These are phyloP conservation scores for Aspergillus ochraceoroseus DNA, from an alignment of 2,329 filamentous ascomycete genomes.

Conservation along the genomic window DNA sequence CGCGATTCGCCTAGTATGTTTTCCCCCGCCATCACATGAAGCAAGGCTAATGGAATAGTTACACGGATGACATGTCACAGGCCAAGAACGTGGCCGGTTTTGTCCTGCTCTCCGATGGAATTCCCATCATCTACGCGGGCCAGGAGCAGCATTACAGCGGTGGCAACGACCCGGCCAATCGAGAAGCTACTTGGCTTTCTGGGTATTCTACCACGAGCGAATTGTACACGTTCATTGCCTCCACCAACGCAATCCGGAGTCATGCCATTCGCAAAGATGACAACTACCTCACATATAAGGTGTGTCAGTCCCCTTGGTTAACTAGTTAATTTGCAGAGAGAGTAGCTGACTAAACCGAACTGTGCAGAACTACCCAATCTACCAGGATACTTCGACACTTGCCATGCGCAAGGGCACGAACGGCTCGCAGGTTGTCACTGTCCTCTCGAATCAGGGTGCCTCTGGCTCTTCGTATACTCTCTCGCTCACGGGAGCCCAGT, in stretches of 20 bases:
- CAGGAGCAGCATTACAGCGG: slow-evolving; percentile 60
- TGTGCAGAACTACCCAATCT: slow-evolving; percentile 40
- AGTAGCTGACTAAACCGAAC: too few species aligned
- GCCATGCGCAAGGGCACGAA: slow-evolving; percentile 43
- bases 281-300: slow-evolving; percentile 41
- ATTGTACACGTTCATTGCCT: slow-evolving; percentile 48
- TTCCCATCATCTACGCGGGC: slow-evolving; percentile 64
- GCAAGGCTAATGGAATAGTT: slow-evolving; percentile 28
- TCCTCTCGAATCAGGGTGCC: slow-evolving; percentile 44
- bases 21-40: slow-evolving; percentile 42
- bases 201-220: slow-evolving; percentile 46
- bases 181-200: slow-evolving; percentile 57
- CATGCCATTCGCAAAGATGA: slow-evolving; percentile 38
- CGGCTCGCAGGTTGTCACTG: slow-evolving; percentile 38
- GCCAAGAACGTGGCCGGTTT: slow-evolving; percentile 61
- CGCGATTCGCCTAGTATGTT: slow-evolving; percentile 48
- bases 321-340: too few species aligned
- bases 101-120: slow-evolving; percentile 55
- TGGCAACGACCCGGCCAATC: slow-evolving; percentile 48
- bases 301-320: slow-evolving; percentile 3
- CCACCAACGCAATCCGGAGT: slow-evolving; percentile 50
- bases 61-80: slow-evolving; percentile 38
- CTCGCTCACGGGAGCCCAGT: slow-evolving; percentile 25
- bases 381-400: slow-evolving; percentile 42
- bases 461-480: slow-evolving; percentile 25